Base-by-base conservation (phyloP, 1,284 basidiomycete species). In the Marasmius sp. region DNA sequence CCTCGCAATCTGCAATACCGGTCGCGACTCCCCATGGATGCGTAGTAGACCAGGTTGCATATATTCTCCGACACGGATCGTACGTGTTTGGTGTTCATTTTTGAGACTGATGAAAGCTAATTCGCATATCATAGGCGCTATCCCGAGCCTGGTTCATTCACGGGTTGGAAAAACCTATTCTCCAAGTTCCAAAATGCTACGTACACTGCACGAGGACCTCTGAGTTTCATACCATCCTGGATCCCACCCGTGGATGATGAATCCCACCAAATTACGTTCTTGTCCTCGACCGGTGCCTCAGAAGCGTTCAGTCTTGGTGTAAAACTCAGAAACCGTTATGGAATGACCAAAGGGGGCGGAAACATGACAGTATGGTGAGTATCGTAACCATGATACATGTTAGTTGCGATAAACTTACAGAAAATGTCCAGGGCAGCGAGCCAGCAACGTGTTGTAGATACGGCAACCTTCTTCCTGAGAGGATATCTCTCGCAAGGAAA, bases 401-500 rank as follows among this genome's bases (percentile, higher is more conserved):
- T 11, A 16, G 18, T 27, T 38, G 5, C 18, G 18, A 27, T 5
- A 27, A 27, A 27, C 27, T 27, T 27, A 27, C 27, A 27, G 27
- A 27, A 27, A 27, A 27, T 27, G 27, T 27, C 5, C 27, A 81
- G 78, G 79, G 66, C 78, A 34, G 79, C 78, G 0, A 65, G 70
- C 1, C 75, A 80, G 66, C 79, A 80, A 61, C 75, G 79, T 16
- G 72, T 74, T 10, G 58, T 80, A 20, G 79, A 80, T 61, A 81
- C 79, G 0, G 74, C 78, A 0, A 71, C 69, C 0, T 77, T 72
- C 64, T 80, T 79, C 61, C 45, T 76, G 0, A 71, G 74, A 3
- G 79, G 79, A 2, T 80, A 80, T 61, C 74, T 80, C 36, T 76
- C 77, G 0, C 75, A 77, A 52, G 79, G 79, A 4, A 77, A 77